Base-by-base conservation (phyloP, 257 asterid genomes). In the Thymus mandschuricus region DNA sequence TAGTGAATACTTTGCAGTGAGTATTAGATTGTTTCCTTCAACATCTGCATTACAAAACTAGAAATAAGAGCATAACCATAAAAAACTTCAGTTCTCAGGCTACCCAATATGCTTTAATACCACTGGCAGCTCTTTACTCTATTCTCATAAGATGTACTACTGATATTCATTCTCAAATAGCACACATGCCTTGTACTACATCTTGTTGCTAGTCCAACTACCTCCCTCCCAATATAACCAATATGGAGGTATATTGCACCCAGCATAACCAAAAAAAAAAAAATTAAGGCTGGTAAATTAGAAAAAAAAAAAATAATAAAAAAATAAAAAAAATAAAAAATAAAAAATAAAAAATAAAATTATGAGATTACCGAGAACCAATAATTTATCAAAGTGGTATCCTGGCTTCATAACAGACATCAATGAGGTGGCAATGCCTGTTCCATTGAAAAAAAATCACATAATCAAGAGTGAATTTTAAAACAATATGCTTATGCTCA, bases 1-100 rank as follows among this genome's bases (percentile, higher is more conserved):
- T 34, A 95, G 89, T 46, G 99, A 89, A 81, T 81, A 78, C 83
- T 95, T 95, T 45, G 97, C 97, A 75, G 92, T 79, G 62, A 95
- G 96, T 55, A 89, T 68, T 38, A 87, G 78, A 78, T 82, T 86
- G 85, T 83, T 81, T 62, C 98, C 96, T 83, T 89, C 98, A 61
- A 80, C 76, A 82, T 92, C 99, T 95, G 85, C 81, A 81, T 74
- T 70, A 52, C 64, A 48, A 75, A 8, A 57, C 11, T 21, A 30
- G 52, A 40, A 13, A 68, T 46, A 21, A 58, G 43, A 10, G 45
- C 64, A 38, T 21, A 65, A 64, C 45, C 3, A 13, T 1, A 38
- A 38, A 38, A 38, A 38, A 38, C 41, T 7, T 38, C 41, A 1
- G 41, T 38, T 38, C 41, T 38, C 41, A 38, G 41, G 41, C 7